Evolutionary conservation across 1,284 basidiomycete species (phyloP).

Genomic region (Gymnopus androsaceus): DNA sequence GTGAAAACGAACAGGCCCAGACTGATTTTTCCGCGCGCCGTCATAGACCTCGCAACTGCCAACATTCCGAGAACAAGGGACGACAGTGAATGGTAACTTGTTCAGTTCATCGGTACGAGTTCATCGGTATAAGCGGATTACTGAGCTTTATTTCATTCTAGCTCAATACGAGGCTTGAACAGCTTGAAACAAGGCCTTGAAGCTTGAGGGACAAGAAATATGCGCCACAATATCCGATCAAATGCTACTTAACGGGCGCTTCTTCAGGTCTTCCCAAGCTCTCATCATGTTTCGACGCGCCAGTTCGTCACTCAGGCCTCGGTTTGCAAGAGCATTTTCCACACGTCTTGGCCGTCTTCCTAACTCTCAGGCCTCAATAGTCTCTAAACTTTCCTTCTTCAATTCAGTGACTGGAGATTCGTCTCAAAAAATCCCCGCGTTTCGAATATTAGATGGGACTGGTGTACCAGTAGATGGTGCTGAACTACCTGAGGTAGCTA

Average conservation of each 20-base stretch:
- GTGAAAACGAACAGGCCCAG: conserved; percentile 12
- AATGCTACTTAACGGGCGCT: too few relatives aligned
- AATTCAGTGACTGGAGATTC: conserved; percentile 64
- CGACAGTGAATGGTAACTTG: neutral
- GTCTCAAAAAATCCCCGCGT: conserved; percentile 76
- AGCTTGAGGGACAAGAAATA: too few relatives aligned
- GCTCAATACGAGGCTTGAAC: too few relatives aligned
- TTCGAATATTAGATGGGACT: conserved; percentile 77
- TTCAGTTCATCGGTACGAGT: neutral
- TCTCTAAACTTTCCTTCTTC: conserved; percentile 71
- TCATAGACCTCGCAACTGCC: neutral
- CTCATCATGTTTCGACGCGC: conserved; percentile 24
- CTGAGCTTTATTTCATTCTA: too few relatives aligned
- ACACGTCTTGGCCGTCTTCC: conserved; percentile 47
- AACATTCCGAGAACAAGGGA: neutral
- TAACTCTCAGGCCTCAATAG: conserved; percentile 65
- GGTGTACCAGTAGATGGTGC: conserved; percentile 75
- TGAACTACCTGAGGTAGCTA: conserved; percentile 66
- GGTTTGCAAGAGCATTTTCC: conserved; percentile 13
- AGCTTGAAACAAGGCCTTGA: too few relatives aligned
- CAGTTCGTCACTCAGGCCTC: conserved; percentile 5
- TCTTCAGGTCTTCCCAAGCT: neutral
- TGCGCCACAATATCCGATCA: too few relatives aligned
- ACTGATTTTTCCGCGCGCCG: neutral
- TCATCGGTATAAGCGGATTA: neutral